Evolutionary conservation across 2,329 filamentous ascomycete species (phyloP).

Genomic region (Colletotrichum eremochloae): DNA sequence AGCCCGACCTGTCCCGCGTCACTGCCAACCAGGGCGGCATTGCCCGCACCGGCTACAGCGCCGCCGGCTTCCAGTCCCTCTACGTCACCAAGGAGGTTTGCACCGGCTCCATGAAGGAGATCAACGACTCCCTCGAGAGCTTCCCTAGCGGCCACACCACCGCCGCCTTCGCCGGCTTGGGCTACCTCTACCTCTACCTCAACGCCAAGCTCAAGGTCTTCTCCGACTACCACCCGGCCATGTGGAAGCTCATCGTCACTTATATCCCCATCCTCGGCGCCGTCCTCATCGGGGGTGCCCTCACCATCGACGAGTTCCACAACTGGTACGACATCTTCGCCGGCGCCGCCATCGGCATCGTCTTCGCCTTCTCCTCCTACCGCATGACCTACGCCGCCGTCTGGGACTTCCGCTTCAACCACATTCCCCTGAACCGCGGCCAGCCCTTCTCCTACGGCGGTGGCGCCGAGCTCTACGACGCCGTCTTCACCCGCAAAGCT

Average conservation of each 20-base stretch:
- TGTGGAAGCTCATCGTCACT: conserved; percentile 78
- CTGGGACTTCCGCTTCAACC: conserved; percentile 76
- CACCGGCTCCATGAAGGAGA: conserved; percentile 73
- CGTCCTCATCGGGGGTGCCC: conserved; percentile 74
- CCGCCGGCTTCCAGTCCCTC: conserved; percentile 67
- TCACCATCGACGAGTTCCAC: conserved; percentile 81
- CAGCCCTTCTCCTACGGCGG: conserved; percentile 65
- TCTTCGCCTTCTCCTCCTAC: conserved; percentile 75
- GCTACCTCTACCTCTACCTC: conserved; percentile 79
- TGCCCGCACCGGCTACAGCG: conserved; percentile 57
- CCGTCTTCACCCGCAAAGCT: conserved; percentile 70
- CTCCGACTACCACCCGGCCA: conserved; percentile 77
- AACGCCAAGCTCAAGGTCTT: conserved; percentile 85
- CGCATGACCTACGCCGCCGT: conserved; percentile 76
- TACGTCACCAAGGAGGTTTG: conserved; percentile 80
- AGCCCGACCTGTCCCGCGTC: conserved; percentile 66
- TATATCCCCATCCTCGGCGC: conserved; percentile 78
- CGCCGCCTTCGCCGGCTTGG: conserved; percentile 78
- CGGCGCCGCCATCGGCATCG: conserved; percentile 73
- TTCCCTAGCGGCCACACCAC: conserved; percentile 82
- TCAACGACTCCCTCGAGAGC: conserved; percentile 78
- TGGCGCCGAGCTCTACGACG: conserved; percentile 64
- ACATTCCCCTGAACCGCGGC: conserved; percentile 73
- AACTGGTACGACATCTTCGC: conserved; percentile 82
- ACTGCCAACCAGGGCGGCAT: conserved; percentile 59